Evolutionary conservation across 306 rosid genomes (phyloP).

Genomic region (Cicer chorassanicum): DNA sequence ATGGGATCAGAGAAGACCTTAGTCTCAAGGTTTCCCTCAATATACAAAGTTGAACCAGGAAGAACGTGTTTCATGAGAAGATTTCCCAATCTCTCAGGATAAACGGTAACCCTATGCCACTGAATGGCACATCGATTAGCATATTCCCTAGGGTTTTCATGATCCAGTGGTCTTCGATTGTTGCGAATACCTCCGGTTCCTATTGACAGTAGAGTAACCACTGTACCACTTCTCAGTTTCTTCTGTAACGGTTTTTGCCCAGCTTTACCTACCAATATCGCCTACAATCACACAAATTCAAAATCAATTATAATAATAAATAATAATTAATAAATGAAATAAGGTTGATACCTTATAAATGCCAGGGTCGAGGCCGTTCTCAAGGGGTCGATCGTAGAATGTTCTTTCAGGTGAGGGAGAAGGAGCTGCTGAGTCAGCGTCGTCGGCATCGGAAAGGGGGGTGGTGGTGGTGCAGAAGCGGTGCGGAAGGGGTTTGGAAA

Average conservation of each 20-base stretch:
- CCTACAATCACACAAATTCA: conserved; percentile 50
- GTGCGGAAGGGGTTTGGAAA: conserved; percentile 37
- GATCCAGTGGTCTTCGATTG: conserved; percentile 75
- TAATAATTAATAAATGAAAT: not conserved
- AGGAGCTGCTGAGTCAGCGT: conserved; percentile 44
- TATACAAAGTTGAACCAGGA: conserved; percentile 71
- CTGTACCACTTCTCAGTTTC: conserved; percentile 65
- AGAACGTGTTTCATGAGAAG: conserved; percentile 53
- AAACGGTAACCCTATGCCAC: conserved; percentile 89
- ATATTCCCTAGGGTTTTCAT: conserved; percentile 75
- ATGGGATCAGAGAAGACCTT: conserved; percentile 70
- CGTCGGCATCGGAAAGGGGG: conserved; percentile 44
- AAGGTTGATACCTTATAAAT: conserved; percentile 62
- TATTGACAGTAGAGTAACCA: conserved; percentile 66
- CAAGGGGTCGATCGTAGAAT: conserved; percentile 56
- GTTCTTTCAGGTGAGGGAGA: conserved; percentile 20
- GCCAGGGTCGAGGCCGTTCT: conserved; percentile 80
- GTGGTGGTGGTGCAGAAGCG: conserved; percentile 51
- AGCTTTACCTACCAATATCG: conserved; percentile 78
- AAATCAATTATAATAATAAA: not conserved
- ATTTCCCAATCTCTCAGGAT: conserved; percentile 64
- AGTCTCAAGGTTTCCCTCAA: conserved; percentile 90
- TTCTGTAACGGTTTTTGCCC: conserved; percentile 88
- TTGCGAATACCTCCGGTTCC: conserved; percentile 97
- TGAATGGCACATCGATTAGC: conserved; percentile 74